Percentiles rank a stretch among this genome's conserved stretches.
Conservation (phyloP, 768 basidiomycete genomes). For the Termitomyces sp. region DNA sequence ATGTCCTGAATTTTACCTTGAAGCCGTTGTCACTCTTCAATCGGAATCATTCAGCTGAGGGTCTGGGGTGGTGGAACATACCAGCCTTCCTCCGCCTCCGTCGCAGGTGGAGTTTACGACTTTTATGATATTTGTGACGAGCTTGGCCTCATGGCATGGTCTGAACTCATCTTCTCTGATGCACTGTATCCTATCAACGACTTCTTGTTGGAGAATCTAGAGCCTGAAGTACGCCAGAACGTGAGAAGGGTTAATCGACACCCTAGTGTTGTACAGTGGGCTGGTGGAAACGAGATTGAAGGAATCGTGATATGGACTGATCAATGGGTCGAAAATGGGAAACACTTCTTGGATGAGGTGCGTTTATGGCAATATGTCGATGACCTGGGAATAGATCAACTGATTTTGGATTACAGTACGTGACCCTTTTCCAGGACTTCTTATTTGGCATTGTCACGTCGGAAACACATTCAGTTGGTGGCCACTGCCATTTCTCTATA, state of each 20-base stretch:
- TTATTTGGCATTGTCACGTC: slow-evolving; percentile 44
- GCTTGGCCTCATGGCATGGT: slow-evolving; percentile 59
- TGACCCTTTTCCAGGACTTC: slow-evolving; percentile 50
- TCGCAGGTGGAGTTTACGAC: slow-evolving; percentile 46
- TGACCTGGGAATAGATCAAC: not conserved
- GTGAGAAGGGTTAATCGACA: slow-evolving; percentile 53
- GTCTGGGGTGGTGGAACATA: slow-evolving; percentile 60
- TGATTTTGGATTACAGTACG: slow-evolving; percentile 24
- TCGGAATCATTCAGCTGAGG: slow-evolving; percentile 35
- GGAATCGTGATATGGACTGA: slow-evolving; percentile 43
- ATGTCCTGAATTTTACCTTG: slow-evolving; percentile 11
- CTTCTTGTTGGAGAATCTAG: slow-evolving; percentile 47
- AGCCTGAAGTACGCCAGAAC: slow-evolving; percentile 56
- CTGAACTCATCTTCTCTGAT: slow-evolving; percentile 60
- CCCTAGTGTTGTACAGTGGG: slow-evolving; percentile 58
- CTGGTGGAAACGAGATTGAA: slow-evolving; percentile 60
- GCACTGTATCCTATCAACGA: slow-evolving; percentile 52
- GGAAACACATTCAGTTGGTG: slow-evolving; percentile 46
- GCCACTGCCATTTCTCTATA: not conserved
- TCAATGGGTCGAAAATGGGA: slow-evolving; percentile 35
- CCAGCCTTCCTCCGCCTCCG: slow-evolving; percentile 38
- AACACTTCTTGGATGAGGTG: slow-evolving; percentile 49
- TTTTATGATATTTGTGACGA: slow-evolving; percentile 60
- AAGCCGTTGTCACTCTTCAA: not conserved
- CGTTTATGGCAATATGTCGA: slow-evolving; percentile 3